Evolutionary conservation across 2,329 filamentous ascomycete genomes (phyloP).

Genomic region (Ustilaginoidea virens): DNA sequence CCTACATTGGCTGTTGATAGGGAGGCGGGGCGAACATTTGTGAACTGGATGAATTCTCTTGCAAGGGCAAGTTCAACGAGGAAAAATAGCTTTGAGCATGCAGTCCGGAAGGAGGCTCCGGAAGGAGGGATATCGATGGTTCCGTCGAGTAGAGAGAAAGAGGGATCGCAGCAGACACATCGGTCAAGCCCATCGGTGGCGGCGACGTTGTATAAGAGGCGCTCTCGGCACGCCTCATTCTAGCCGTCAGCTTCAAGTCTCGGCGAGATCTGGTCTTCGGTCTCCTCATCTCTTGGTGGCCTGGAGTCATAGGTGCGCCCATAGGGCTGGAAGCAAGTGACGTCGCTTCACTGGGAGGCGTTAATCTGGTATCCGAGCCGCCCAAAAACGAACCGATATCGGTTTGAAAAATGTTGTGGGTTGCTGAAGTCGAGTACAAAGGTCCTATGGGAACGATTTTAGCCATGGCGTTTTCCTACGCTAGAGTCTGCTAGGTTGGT

Average conservation of each 20-base stretch:
- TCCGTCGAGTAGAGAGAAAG: constrained; percentile 37
- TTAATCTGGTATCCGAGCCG: constrained; percentile 33
- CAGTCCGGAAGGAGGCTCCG: constrained; percentile 31
- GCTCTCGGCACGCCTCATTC: constrained; percentile 36
- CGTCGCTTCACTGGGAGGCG: constrained; percentile 31
- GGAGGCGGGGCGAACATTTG: constrained; percentile 15
- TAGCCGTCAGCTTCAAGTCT: constrained; percentile 37
- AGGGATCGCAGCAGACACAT: constrained; percentile 25
- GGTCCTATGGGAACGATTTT: constrained; percentile 9
- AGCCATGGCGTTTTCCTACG: too few species aligned
- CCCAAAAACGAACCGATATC: constrained; percentile 30
- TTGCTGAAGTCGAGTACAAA: constrained; percentile 19
- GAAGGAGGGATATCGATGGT: constrained; percentile 33
- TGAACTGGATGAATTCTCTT: constrained; percentile 25
- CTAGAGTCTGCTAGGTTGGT: background rate
- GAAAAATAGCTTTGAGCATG: constrained; percentile 28
- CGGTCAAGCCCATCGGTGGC: constrained; percentile 16
- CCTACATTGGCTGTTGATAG: constrained; percentile 23
- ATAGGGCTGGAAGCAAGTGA: constrained; percentile 44
- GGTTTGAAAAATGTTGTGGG: constrained; percentile 24
- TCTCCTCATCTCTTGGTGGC: constrained; percentile 46
- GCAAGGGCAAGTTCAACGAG: constrained; percentile 32
- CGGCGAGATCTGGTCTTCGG: constrained; percentile 44
- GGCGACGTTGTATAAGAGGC: constrained; percentile 25
- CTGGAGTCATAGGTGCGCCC: constrained; percentile 34